These are phyloP conservation scores for Myriangium duriaei DNA, from an alignment of 2,329 filamentous ascomycete species.

Conservation along the genomic window DNA sequence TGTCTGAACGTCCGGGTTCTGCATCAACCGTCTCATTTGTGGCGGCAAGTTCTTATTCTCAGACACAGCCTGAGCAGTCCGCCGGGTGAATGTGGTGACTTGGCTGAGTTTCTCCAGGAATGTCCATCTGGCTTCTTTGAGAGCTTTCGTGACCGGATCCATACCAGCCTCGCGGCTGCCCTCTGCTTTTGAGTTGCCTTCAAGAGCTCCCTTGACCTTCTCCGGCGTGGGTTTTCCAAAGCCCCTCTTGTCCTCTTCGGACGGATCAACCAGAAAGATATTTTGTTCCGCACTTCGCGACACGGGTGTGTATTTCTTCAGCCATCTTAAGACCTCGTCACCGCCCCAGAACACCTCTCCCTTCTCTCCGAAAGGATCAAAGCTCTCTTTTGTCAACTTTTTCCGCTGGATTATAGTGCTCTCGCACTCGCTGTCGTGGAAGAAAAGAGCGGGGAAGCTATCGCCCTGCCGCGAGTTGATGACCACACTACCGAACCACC, in stretches of 20 bases:
- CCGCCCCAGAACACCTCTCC: slow-evolving; percentile 96
- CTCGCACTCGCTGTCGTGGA: slow-evolving; percentile 94
- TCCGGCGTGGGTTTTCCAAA: slow-evolving; percentile 55
- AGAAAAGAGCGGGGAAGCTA: slow-evolving; percentile 90
- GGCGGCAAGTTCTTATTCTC: slow-evolving; percentile 87
- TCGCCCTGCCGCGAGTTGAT: slow-evolving; percentile 86
- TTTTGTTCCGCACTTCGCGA: slow-evolving; percentile 80
- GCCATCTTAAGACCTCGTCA: slow-evolving; percentile 85
- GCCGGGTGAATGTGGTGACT: slow-evolving; percentile 87
- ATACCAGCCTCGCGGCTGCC: slow-evolving; percentile 53
- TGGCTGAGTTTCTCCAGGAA: slow-evolving; percentile 94
- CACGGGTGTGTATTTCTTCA: slow-evolving; percentile 70
- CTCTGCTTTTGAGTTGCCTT: slow-evolving; percentile 23
- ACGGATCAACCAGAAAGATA: slow-evolving; percentile 82
- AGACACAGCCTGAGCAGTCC: slow-evolving; percentile 81
- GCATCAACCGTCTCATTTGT: slow-evolving; percentile 71
- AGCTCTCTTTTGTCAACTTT: slow-evolving; percentile 66
- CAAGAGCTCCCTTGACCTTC: slow-evolving; percentile 31
- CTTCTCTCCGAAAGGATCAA: slow-evolving; percentile 66
- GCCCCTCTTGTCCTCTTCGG: slow-evolving; percentile 65
- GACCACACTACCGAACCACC: slow-evolving; percentile 96
- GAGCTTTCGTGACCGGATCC: slow-evolving; percentile 85
- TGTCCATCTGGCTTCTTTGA: slow-evolving; percentile 94
- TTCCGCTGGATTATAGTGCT: slow-evolving; percentile 92
- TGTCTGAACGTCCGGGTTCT: slow-evolving; percentile 87